Base-by-base conservation (phyloP, 345 rosid species). In the Zanthoxylum bungeanum region DNA sequence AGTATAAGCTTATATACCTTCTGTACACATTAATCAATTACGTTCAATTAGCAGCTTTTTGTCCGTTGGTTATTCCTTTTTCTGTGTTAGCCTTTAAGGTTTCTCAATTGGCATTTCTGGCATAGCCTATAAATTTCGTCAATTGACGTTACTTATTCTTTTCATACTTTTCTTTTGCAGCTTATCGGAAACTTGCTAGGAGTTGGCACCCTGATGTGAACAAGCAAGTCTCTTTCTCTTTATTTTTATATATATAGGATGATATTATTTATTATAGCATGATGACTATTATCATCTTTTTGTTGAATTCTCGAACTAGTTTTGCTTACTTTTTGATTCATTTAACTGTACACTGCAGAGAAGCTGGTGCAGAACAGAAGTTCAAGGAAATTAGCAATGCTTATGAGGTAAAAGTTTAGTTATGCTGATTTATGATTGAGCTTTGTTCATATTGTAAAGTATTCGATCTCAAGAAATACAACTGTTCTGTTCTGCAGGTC, bases 351-450 rank as follows among this genome's bases (percentile, higher is more conserved):
- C 75, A 66, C 59, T 76, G 77, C 88, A 96, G 99, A 79, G 98
- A 96, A 9, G 72, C 97, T 34, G 93, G 88, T 16, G 97, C 98
- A 40, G 99, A 96, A 74, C 85, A 85, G 80, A 93, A 91, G 76
- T 93, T 96, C 77, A 96, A 93, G 90, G 97, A 96, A 50, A 96
- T 96, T 75, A 91, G 99, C 66, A 96, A 96, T 78, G 99, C 98
- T 7, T 96, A 96, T 28, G 99, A 96, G 97, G 99, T 91, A 68
- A 78, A 73, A 52, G n/a, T 72, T 52, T 36, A 46, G 55, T 50
- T 78, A 52, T 68, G 40, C 34, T 52, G 62, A 25, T 33, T 34
- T 67, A 19, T 69, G 21, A 71, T 42, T 46, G 17, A 31, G 37
- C 67, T 36, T 31, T 42, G 46, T 31, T 63, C 64, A 37, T 44